These are phyloP conservation scores for Solanum appendiculatum DNA, from an alignment of 257 asterid species.

Conservation along the genomic window DNA sequence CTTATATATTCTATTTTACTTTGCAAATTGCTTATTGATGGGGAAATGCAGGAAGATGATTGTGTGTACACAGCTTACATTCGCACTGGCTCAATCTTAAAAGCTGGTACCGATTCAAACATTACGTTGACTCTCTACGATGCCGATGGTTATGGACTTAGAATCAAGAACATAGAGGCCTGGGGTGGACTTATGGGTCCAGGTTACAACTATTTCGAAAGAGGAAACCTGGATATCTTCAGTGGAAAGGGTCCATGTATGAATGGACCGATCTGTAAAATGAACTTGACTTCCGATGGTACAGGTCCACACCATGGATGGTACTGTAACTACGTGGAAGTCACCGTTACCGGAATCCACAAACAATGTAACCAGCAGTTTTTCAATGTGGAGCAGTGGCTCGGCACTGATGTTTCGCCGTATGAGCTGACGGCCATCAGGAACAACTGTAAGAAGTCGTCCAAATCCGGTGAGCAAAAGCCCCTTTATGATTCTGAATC, in stretches of 20 bases:
- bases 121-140: slow-evolving; percentile 44
- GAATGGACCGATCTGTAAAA: neutral
- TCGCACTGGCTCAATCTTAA: slow-evolving; percentile 37
- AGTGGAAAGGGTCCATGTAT: slow-evolving; percentile 29
- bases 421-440: slow-evolving; percentile 11
- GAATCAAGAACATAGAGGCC: slow-evolving; percentile 33
- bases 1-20: neutral
- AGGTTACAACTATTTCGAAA: slow-evolving; percentile 51
- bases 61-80: neutral
- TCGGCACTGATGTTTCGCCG: slow-evolving; percentile 10
- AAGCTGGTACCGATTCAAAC: slow-evolving; percentile 57
- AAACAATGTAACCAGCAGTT: slow-evolving; percentile 14
- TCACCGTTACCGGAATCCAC: slow-evolving; percentile 41
- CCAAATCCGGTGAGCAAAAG: neutral
- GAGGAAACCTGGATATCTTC: slow-evolving; percentile 57
- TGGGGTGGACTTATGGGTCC: slow-evolving; percentile 84
- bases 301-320: neutral
- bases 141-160: slow-evolving; percentile 28
- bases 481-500: neutral
- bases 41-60: neutral
- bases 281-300: neutral
- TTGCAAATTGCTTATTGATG: neutral
- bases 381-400: slow-evolving; percentile 19
- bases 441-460: neutral
- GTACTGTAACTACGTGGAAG: slow-evolving; percentile 28